Base-by-base conservation (phyloP, 2,329 filamentous ascomycete genomes). In the Aspergillus viridinutans region DNA sequence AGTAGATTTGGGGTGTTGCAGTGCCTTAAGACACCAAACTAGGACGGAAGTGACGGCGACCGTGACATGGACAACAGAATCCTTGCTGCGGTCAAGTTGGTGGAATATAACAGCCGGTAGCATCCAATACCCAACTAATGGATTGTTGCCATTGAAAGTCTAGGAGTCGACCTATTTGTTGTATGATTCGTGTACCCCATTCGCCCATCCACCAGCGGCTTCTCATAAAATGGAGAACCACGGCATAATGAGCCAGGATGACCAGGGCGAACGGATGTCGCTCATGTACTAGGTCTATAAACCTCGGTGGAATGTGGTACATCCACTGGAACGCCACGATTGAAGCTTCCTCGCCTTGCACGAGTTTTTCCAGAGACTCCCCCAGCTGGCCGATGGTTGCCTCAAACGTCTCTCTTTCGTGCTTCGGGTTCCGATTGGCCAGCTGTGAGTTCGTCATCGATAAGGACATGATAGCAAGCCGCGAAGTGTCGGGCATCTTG, bases 191-290 rank as follows among this genome's bases (percentile, higher is more conserved):
- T 17, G 82, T 80, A 7, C 86, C 82, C 65, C 88, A 86, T 42
- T 87, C 85, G 21, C 85, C 80, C 28, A 90, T 75, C 87, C 88
- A 90, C 88, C 88, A 90, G 17, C 85, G 76, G 17, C 78, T 71
- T 58, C 87, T 82, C 60, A 88, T 76, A 35, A 80, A 80, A 66
- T 86, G 86, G 49, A 89, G 76, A 3, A 77, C 56, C 8, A 80
- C 73, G 0, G 72, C 72, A 58, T 74, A 80, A 58, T 80, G 73
- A 2, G 75, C 76, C 4, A 79, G 66, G 17, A 80, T 67, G 14
- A 76, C 70, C 9, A 80, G 60, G 1, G 77, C 75, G 56, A 79
- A 75, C 0, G 76, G 74, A 20, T 66, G 63, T 20, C 72, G 68
- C 52, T 72, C 66, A 14, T 65, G 61, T 3, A 78, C 59, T 20